A percentile compares a stretch with the other conserved stretches of the same genome.
These are phyloP conservation scores for Achlya hypogyna DNA, from an alignment of 352 stramenopile species.

Conservation along the genomic window DNA sequence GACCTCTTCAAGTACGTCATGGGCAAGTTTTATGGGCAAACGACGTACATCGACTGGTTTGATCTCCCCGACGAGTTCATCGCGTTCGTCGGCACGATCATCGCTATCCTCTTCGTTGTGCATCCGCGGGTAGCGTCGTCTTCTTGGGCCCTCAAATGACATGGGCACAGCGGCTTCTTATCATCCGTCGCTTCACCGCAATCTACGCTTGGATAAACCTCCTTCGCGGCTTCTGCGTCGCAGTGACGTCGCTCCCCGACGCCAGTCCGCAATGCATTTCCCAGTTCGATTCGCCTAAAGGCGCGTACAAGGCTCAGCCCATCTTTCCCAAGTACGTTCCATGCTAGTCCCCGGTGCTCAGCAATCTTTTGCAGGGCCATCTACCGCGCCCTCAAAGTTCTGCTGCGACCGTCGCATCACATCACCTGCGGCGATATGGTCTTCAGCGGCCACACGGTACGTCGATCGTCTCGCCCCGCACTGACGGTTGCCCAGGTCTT, in stretches of 20 bases:
- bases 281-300: conserved; percentile 60
- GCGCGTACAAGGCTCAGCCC: conserved; percentile 72
- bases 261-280: conserved; percentile 81
- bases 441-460: conserved; percentile 71
- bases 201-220: conserved; percentile 82
- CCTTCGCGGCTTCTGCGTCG: conserved; percentile 76
- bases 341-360: background rate
- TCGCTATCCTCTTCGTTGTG: conserved; percentile 56
- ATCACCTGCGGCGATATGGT: conserved; percentile 86
- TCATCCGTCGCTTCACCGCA: conserved; percentile 72
- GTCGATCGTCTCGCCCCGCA: background rate
- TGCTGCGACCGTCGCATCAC: conserved; percentile 72
- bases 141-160: background rate
- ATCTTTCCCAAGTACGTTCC: conserved; percentile 75
- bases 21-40: conserved; percentile 75
- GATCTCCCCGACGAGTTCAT: conserved; percentile 80
- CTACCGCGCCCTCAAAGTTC: conserved; percentile 68
- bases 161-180: conserved; percentile 51
- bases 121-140: conserved; percentile 53
- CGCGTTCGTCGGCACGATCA: conserved; percentile 49
- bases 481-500: conserved; percentile 30
- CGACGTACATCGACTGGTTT: conserved; percentile 78
- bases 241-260: conserved; percentile 76
- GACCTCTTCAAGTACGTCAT: conserved; percentile 83
- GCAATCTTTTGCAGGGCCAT: conserved; percentile 41